Percentiles rank a stretch among this genome's conserved stretches.
Evolutionary conservation across 345 rosid genomes (phyloP).

Genomic region (Syzygium aromaticum): DNA sequence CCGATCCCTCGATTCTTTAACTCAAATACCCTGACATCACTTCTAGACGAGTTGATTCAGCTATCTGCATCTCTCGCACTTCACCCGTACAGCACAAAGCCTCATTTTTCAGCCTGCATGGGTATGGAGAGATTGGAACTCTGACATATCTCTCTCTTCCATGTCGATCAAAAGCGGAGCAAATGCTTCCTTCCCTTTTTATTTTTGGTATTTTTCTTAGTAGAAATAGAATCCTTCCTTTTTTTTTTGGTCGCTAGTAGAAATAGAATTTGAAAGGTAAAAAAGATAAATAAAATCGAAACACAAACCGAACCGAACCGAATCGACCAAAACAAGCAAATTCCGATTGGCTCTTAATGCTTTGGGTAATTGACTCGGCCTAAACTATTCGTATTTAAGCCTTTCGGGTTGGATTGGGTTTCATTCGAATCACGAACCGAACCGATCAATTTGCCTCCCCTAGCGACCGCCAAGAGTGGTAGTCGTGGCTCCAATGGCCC

Average conservation of each 20-base stretch:
- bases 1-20: neutral
- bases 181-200: neutral
- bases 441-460: neutral
- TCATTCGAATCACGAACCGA: fast-evolving
- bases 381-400: too few relatives aligned
- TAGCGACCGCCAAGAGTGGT: neutral
- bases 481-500: neutral
- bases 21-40: neutral
- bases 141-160: neutral
- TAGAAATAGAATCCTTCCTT: neutral
- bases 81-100: neutral
- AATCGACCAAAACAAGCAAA: fast-evolving
- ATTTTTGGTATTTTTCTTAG: fast-evolving
- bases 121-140: neutral
- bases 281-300: neutral
- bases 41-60: too few relatives aligned
- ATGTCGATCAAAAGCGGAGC: neutral
- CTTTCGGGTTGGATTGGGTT: neutral
- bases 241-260: neutral
- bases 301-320: neutral
- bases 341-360: neutral
- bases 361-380: neutral
- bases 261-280: neutral
- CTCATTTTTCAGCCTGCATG: neutral
- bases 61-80: neutral